These are phyloP conservation scores for Symmetrospora coprosmae DNA, from an alignment of 768 basidiomycete species.

Conservation along the genomic window DNA sequence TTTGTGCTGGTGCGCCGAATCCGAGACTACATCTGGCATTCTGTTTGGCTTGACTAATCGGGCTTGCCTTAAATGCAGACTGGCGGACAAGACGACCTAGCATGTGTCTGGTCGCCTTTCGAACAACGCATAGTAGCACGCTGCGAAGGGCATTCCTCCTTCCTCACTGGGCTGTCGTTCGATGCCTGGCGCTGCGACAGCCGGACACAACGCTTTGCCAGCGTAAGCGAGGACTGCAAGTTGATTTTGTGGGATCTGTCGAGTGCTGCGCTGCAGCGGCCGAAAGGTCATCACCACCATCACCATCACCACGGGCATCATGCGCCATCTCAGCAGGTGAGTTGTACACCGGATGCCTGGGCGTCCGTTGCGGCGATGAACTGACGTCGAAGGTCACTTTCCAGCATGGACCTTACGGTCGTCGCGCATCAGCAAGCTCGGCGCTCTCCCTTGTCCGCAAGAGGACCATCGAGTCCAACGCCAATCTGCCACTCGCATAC, in stretches of 20 bases:
- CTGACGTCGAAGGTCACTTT: conserved; percentile 75
- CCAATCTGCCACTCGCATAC: conserved; percentile 34
- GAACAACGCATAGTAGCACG: conserved; percentile 87
- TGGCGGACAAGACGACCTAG: conserved; percentile 89
- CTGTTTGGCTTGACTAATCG: background rate
- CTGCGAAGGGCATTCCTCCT: conserved; percentile 93
- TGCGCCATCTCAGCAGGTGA: no score
- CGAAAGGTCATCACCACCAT: conserved; percentile 24
- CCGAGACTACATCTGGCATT: background rate
- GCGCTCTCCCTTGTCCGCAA: conserved; percentile 49
- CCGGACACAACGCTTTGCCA: conserved; percentile 82
- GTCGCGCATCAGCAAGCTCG: conserved; percentile 50
- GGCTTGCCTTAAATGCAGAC: conserved; percentile 44
- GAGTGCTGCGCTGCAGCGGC: conserved; percentile 22
- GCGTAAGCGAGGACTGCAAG: conserved; percentile 94
- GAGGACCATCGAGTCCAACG: conserved; percentile 44
- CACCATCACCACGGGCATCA: background rate
- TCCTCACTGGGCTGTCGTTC: conserved; percentile 76
- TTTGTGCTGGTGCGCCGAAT: conserved; percentile 57
- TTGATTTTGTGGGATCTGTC: conserved; percentile 57
- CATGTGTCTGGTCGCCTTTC: conserved; percentile 87
- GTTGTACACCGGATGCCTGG: no score
- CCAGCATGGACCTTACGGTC: conserved; percentile 69
- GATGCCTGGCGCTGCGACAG: conserved; percentile 60
- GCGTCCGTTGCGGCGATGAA: no score